A percentile compares a stretch with the other conserved stretches of the same genome.
These are phyloP conservation scores for Bolboschoenus planiculmis DNA, from an alignment of 176 grass and related monocot species.

Conservation along the genomic window DNA sequence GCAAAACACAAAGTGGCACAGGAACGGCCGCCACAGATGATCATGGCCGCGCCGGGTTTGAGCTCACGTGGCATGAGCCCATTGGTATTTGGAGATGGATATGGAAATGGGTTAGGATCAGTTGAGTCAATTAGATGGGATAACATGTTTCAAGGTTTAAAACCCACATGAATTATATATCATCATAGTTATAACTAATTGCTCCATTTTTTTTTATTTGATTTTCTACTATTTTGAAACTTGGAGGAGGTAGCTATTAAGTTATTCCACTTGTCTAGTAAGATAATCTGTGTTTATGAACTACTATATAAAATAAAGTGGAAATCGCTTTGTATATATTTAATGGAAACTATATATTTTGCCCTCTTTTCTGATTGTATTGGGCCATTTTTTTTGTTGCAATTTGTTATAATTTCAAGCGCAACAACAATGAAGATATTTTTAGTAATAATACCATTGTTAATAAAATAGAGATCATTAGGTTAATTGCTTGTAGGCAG, in stretches of 20 bases:
- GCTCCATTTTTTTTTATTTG: neutral
- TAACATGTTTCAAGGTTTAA: conserved; percentile 25
- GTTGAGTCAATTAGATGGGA: conserved; percentile 15
- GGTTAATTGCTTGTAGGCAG: neutral
- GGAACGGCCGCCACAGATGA: neutral
- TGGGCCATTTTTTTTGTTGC: neutral
- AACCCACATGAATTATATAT: conserved; percentile 15
- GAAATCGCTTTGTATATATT: neutral
- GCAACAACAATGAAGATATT: neutral
- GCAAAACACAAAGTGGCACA: neutral
- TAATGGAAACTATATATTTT: neutral
- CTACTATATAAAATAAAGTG: neutral
- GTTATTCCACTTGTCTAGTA: neutral
- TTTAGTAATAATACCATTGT: neutral
- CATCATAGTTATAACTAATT: neutral
- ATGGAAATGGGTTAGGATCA: conserved; percentile 1
- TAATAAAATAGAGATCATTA: neutral
- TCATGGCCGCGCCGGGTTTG: neutral
- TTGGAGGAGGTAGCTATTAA: neutral
- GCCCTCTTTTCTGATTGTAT: neutral
- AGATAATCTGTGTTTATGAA: neutral
- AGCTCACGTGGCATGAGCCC: neutral
- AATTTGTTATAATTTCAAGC: neutral
- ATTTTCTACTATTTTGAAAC: neutral
- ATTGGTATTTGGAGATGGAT: conserved; percentile 11